Conservation (phyloP, 495 filamentous ascomycete genomes). For the Aspergillus asperescens region DNA sequence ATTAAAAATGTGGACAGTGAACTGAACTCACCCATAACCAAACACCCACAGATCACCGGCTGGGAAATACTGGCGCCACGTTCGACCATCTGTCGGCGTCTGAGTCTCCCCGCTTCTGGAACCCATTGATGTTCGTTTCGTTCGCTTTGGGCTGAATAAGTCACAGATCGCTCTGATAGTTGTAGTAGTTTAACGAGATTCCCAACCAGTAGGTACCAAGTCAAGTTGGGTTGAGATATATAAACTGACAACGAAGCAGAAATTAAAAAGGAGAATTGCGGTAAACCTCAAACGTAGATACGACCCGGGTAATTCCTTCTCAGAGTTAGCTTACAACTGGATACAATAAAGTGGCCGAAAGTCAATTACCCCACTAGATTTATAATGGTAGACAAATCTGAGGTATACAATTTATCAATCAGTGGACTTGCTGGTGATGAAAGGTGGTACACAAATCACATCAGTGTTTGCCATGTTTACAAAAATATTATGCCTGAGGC, state of each 20-base stretch:
- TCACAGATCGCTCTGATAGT: neutral
- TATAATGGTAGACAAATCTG: neutral
- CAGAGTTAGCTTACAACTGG: neutral
- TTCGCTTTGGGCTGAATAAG: neutral
- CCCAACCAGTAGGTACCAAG: neutral
- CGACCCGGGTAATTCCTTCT: neutral
- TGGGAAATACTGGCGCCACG: conserved; percentile 42
- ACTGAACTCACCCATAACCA: conserved; percentile 73
- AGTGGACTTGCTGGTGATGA: conserved; percentile 1
- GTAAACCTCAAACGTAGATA: neutral
- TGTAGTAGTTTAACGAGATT: neutral
- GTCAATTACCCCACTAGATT: neutral
- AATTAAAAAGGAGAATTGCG: too few relatives aligned
- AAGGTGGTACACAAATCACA: conserved; percentile 12
- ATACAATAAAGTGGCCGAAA: neutral
- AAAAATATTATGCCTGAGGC: neutral
- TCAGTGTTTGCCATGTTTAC: conserved; percentile 19
- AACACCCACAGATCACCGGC: conserved; percentile 77
- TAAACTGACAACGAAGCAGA: neutral
- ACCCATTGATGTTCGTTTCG: conserved; percentile 21
- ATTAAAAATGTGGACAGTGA: neutral
- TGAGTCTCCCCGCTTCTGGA: conserved; percentile 22
- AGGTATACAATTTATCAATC: neutral
- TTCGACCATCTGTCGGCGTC: conserved; percentile 31
- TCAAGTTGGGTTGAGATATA: neutral